Percentiles rank a stretch among this genome's conserved stretches.
Evolutionary conservation across 257 asterid genomes (phyloP).

Genomic region (Rhazya stricta): DNA sequence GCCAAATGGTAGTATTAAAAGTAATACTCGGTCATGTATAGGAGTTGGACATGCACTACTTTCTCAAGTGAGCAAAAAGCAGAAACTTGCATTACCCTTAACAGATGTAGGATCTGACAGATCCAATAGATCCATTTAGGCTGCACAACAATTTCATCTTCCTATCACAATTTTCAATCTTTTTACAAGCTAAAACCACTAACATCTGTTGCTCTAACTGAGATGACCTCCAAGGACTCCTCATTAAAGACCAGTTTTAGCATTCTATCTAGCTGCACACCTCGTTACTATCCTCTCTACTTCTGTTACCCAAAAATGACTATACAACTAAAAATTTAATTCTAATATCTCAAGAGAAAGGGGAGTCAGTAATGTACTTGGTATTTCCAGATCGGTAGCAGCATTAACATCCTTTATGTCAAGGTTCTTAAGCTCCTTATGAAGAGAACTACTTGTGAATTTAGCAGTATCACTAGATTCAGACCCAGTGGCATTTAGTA

Average conservation of each 20-base stretch:
- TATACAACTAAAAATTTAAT: not conserved
- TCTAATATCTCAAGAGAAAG: not conserved
- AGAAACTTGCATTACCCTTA: not conserved
- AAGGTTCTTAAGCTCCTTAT: slow-evolving; percentile 40
- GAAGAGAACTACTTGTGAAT: slow-evolving; percentile 28
- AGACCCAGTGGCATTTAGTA: slow-evolving; percentile 41
- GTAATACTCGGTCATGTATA: no score
- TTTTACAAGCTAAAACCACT: not conserved
- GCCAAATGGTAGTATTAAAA: slow-evolving; percentile 20
- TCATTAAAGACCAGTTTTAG: not conserved
- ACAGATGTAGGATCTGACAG: not conserved
- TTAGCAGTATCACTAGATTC: slow-evolving; percentile 34
- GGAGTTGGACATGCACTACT: not conserved
- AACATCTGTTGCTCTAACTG: not conserved
- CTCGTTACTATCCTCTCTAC: not conserved
- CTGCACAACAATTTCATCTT: slow-evolving; percentile 1
- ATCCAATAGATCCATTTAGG: not conserved
- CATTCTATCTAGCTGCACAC: not conserved
- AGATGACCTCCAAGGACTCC: not conserved
- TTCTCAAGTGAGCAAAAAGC: not conserved
- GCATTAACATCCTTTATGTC: slow-evolving; percentile 23
- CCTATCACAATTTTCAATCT: not conserved
- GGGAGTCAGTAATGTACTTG: slow-evolving; percentile 18
- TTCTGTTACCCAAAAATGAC: not conserved
- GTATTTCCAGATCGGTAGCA: slow-evolving; percentile 16